phyloP scores from a whole-genome alignment of 106 monocot genomes.

The Ottelia alismoides region DNA sequence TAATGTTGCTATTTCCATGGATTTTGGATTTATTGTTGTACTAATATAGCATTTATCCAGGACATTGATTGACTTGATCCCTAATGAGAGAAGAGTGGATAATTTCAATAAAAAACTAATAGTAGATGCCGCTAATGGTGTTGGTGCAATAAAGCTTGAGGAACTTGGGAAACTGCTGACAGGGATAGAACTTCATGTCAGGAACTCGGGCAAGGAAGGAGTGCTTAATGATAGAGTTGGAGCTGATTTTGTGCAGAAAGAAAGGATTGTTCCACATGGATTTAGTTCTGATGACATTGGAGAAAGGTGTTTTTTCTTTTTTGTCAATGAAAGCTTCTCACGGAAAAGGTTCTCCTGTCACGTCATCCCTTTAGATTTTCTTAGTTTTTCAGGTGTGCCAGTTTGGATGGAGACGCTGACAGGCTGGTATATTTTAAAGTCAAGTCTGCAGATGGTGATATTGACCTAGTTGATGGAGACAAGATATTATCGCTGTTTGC shows the following conservation, averaged over 20 bases:
- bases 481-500: constrained; percentile 81
- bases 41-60: constrained; percentile 14
- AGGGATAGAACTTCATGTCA: constrained; percentile 44
- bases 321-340: constrained; percentile 9
- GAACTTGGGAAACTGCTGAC: constrained; percentile 33
- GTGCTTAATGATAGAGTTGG: constrained; percentile 73
- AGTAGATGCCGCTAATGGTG: constrained; percentile 87
- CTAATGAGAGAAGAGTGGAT: constrained; percentile 11
- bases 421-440: constrained; percentile 69
- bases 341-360: no score
- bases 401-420: constrained; percentile 87
- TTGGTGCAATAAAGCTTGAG: constrained; percentile 67
- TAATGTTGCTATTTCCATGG: background rate
- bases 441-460: constrained; percentile 10
- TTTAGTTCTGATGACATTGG: constrained; percentile 48
- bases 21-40: background rate
- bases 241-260: constrained; percentile 87
- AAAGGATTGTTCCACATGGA: constrained; percentile 45
- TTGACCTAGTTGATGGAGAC: constrained; percentile 86
- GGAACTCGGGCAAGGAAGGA: constrained; percentile 58
- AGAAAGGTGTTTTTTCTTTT: constrained; percentile 31
- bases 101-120: constrained; percentile 19
- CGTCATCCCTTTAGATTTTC: constrained; percentile 16
- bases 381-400: constrained; percentile 73
- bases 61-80: constrained; percentile 39